phyloP scores from a whole-genome alignment of 1,139 yeast species.

The Kodamaea suecica region DNA sequence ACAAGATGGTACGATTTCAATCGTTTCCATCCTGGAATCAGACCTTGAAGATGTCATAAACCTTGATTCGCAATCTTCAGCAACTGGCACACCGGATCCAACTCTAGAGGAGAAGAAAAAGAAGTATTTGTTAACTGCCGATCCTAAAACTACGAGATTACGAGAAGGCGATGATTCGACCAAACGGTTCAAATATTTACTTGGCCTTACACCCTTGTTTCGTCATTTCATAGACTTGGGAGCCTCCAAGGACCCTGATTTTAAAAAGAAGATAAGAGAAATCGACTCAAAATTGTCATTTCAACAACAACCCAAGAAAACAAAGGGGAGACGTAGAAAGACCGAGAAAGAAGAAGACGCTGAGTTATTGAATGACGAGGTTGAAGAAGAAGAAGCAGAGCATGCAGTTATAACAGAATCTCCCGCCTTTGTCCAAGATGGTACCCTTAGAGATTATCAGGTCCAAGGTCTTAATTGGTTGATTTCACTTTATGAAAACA shows the following conservation, averaged over 20 bases:
- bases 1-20: too few relatives aligned
- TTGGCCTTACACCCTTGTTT: slow-evolving; percentile 81
- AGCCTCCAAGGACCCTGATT: slow-evolving; percentile 69
- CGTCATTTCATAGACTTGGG: slow-evolving; percentile 83
- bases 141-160: slow-evolving; percentile 52
- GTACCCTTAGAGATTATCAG: slow-evolving; percentile 75
- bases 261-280: slow-evolving; percentile 55
- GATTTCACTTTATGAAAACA: slow-evolving; percentile 42
- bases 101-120: slow-evolving; percentile 21
- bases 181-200: slow-evolving; percentile 72
- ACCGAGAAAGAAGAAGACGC: slow-evolving; percentile 93
- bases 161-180: slow-evolving; percentile 70
- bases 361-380: slow-evolving; percentile 77
- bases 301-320: slow-evolving; percentile 13
- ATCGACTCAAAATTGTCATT: slow-evolving; percentile 43
- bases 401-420: slow-evolving; percentile 72
- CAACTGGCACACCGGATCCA: slow-evolving; percentile 1
- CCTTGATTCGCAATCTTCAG: not conserved
- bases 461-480: slow-evolving; percentile 49
- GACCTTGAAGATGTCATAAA: not conserved
- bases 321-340: slow-evolving; percentile 46
- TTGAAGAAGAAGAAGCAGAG: slow-evolving; percentile 48
- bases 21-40: too few relatives aligned
- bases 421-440: slow-evolving; percentile 65
- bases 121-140: slow-evolving; percentile 48